Conservation (phyloP, 306 rosid species). For the Quercus bicolor region DNA sequence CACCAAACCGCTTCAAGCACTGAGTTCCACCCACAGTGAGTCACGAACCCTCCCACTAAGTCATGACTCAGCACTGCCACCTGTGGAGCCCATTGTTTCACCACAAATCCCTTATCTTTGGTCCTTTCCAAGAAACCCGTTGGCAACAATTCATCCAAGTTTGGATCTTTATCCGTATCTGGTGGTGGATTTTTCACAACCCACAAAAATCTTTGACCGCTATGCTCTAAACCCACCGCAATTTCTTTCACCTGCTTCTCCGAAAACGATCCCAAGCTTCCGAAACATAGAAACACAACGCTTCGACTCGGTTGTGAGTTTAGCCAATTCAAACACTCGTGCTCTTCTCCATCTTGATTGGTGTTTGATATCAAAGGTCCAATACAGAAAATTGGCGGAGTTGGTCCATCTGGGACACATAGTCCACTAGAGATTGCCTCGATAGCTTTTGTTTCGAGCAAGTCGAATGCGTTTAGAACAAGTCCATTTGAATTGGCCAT, state of each 20-base stretch:
- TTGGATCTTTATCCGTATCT: neutral
- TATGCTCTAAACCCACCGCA: neutral
- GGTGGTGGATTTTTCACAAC: conserved; percentile 2
- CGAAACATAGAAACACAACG: neutral
- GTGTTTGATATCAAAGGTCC: neutral
- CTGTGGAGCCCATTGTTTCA: conserved; percentile 3
- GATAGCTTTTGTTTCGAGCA: too few species aligned
- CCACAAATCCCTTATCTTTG: neutral
- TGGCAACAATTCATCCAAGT: neutral
- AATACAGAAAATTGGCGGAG: neutral
- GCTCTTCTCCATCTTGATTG: neutral
- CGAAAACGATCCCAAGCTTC: too few species aligned
- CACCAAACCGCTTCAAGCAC: conserved; percentile 20
- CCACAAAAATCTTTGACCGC: neutral
- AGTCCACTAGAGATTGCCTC: too few species aligned
- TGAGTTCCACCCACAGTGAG: conserved; percentile 43
- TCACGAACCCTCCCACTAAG: conserved; percentile 33
- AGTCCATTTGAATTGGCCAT: neutral
- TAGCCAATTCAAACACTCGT: neutral
- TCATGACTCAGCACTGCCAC: conserved; percentile 16
- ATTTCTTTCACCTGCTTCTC: neutral
- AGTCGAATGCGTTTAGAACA: too few species aligned
- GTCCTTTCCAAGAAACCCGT: neutral
- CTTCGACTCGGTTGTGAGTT: neutral
- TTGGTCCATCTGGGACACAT: too few species aligned